phyloP scores from a whole-genome alignment of 176 grass and related monocot genomes.

The Eleusine coracana region DNA sequence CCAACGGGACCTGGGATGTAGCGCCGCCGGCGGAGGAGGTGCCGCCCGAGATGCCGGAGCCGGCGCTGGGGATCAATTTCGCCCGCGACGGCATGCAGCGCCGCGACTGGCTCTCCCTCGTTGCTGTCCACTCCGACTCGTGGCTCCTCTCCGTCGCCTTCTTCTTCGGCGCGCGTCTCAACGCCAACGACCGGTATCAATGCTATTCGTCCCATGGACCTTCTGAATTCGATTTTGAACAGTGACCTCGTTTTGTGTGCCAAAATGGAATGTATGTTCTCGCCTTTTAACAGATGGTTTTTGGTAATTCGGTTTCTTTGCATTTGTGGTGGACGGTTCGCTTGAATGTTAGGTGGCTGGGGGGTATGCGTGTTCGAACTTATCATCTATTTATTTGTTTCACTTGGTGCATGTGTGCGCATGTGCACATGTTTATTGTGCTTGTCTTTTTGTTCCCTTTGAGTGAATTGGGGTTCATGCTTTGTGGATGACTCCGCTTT shows the following conservation, averaged over 20 bases:
- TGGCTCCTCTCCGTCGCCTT: constrained; percentile 80
- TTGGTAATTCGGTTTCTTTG: constrained; percentile 20
- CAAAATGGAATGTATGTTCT: neutral
- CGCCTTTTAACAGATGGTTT: constrained; percentile 17
- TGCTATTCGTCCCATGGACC: neutral
- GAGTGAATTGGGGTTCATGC: constrained; percentile 52
- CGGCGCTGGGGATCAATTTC: constrained; percentile 82
- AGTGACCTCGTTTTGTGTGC: neutral
- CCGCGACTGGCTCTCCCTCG: constrained; percentile 75
- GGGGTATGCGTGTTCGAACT: constrained; percentile 35
- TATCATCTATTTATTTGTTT: constrained; percentile 31
- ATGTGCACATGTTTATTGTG: constrained; percentile 48
- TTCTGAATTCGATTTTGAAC: neutral
- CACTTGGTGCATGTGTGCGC: constrained; percentile 42
- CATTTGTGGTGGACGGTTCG: constrained; percentile 30
- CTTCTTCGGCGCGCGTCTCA: constrained; percentile 67
- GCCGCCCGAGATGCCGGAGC: constrained; percentile 75
- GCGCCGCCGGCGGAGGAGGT: constrained; percentile 75
- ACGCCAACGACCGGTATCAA: constrained; percentile 62
- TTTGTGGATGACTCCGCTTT: constrained; percentile 41
- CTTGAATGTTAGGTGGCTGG: constrained; percentile 31
- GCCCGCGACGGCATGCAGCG: constrained; percentile 76
- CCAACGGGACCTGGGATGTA: constrained; percentile 66
- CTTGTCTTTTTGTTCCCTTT: constrained; percentile 36
- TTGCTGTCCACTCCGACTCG: constrained; percentile 78